phyloP scores from a whole-genome alignment of 2,329 filamentous ascomycete genomes.

The Botrytis tulipae region DNA sequence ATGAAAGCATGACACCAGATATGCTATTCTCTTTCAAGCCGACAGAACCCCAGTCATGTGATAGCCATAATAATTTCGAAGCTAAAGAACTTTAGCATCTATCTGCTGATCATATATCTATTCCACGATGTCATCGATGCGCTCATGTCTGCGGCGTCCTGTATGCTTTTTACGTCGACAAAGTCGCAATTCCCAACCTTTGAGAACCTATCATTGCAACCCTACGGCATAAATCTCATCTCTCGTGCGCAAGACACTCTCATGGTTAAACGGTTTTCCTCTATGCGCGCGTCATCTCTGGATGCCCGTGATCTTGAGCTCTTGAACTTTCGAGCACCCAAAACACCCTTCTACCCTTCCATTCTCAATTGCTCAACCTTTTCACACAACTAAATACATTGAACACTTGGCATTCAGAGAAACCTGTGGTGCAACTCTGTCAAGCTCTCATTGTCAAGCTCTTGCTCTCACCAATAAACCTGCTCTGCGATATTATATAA shows the following conservation, averaged over 20 bases:
- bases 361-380: neutral
- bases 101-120: neutral
- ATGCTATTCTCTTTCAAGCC: neutral
- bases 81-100: neutral
- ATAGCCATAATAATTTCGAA: neutral
- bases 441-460: neutral
- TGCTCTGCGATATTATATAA: neutral
- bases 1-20: neutral
- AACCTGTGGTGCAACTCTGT: neutral
- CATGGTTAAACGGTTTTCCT: accelerated
- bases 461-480: neutral
- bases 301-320: neutral
- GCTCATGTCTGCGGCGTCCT: neutral
- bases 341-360: neutral
- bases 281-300: neutral
- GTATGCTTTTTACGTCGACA: neutral
- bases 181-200: neutral
- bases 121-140: neutral
- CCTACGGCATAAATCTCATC: neutral
- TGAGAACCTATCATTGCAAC: neutral
- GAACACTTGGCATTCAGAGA: neutral
- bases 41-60: neutral
- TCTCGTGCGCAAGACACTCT: neutral
- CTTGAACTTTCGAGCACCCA: too few species aligned
- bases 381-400: neutral